Evolutionary conservation across 192 early-diverging fungal genomes (phyloP), one percentile per base, ranked within the genome.

Genomic region (Cladochytrium replicatum): DNA sequence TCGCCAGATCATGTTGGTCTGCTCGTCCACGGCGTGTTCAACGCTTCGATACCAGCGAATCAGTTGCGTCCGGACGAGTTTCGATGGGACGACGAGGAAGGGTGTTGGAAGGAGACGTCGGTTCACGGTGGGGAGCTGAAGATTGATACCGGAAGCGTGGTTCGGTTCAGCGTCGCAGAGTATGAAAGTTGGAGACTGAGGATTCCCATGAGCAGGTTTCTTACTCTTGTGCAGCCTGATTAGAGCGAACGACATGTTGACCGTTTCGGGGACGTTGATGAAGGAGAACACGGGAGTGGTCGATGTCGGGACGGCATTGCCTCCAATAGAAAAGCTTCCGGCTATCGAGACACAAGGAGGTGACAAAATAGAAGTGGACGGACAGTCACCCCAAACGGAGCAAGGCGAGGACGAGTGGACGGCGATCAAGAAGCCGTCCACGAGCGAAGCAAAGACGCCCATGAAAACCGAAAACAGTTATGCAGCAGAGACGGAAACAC

Each of bases 1-100:
- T 93, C 91, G 38, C 74, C 86, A 4, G 89, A 92, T 61, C 93
- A 97, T 50, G 86, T 97, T 58, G 93, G 91, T 55, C 68, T 93
- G 22, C 72, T 97, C 38, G 72, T 97, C 42, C 89, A 91, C 63
- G 86, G 89, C 32, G 84, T 89, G 5, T 93, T 97, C 71, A 97
- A 97, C 54, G 93, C 91, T 19, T 92, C 90, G 11, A 94, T 97
- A 29, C 82, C 93, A 2, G 72, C 82, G 11, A 81, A 83, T 45
- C 69, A 81, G 48, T 86, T 97, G 32, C 84, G 81, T 24, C 66
- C 75, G 47, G 65, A 67, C 47, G 79, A 74, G 59, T 97, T 84
- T 58, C 70, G 77, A 48, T 93, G 81, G 83, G 50, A 58, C 57
- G 47, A 63, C 31, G 51, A 69, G 17, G 38, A 48, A 4, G 49